These are phyloP conservation scores for Psilocybe subaeruginosa DNA, from an alignment of 768 basidiomycete species.

Conservation along the genomic window DNA sequence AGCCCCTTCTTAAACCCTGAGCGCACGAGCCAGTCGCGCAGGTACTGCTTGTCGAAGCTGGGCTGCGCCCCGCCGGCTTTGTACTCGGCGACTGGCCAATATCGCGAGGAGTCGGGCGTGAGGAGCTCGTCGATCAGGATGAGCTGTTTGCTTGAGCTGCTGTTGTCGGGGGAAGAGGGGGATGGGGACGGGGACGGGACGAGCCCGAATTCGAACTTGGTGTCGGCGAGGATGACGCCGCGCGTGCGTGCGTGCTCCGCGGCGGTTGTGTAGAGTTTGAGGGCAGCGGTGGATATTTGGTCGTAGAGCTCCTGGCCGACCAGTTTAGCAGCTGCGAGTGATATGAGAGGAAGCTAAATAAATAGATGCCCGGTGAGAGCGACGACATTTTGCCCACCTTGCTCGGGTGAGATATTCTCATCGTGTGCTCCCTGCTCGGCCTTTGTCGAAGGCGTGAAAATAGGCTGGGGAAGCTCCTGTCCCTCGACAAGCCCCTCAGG, in stretches of 20 bases:
- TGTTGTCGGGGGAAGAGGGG: constrained; percentile 27
- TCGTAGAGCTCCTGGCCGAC: constrained; percentile 69
- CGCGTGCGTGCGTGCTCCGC: constrained; percentile 70
- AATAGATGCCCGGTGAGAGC: no score
- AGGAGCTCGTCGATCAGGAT: constrained; percentile 96
- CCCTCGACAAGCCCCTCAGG: constrained; percentile 84
- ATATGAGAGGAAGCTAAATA: background rate
- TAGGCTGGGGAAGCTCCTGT: constrained; percentile 74
- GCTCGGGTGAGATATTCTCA: constrained; percentile 90
- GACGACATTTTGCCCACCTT: constrained; percentile 47
- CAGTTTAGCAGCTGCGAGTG: constrained; percentile 57
- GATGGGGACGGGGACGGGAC: constrained; percentile 27
- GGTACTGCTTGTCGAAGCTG: constrained; percentile 96
- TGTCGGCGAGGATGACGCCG: constrained; percentile 95
- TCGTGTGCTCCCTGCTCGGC: constrained; percentile 94
- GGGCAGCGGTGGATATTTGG: constrained; percentile 58
- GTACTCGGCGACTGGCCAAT: constrained; percentile 87
- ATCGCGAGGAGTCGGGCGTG: constrained; percentile 96
- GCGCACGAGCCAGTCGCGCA: constrained; percentile 85
- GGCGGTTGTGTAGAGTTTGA: constrained; percentile 75
- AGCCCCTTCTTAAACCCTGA: constrained; percentile 77
- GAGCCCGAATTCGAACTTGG: constrained; percentile 98
- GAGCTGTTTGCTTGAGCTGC: constrained; percentile 43
- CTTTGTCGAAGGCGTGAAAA: constrained; percentile 98
- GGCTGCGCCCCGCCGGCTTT: constrained; percentile 74